phyloP scores from a whole-genome alignment of 768 basidiomycete genomes.

The Cystobasidium tubakii region DNA sequence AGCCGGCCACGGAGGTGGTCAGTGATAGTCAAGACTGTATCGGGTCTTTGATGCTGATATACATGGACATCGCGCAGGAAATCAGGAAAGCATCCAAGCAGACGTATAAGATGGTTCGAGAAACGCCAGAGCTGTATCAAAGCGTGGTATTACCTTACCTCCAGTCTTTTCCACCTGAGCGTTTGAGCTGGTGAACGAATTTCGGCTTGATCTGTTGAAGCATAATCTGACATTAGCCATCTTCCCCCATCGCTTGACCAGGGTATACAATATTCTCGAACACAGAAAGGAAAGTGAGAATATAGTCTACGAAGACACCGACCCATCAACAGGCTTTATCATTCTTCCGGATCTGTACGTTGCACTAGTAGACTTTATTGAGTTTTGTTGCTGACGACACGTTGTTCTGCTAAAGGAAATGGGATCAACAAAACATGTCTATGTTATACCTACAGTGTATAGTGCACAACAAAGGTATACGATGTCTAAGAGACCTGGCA shows the following conservation, averaged over 20 bases:
- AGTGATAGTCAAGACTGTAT: slow-evolving; percentile 13
- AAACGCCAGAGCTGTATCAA: slow-evolving; percentile 73
- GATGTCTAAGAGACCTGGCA: slow-evolving; percentile 69
- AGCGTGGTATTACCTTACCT: slow-evolving; percentile 73
- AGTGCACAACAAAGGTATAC: slow-evolving; percentile 59
- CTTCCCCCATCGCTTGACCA: too few species aligned
- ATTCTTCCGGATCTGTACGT: slow-evolving; percentile 76
- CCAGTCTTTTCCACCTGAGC: slow-evolving; percentile 61
- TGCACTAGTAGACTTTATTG: too few species aligned
- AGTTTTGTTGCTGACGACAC: too few species aligned
- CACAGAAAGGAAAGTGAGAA: slow-evolving; percentile 70
- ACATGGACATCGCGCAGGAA: slow-evolving; percentile 54
- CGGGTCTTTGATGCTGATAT: too few species aligned
- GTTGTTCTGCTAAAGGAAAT: slow-evolving; percentile 55
- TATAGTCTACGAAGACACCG: slow-evolving; percentile 59
- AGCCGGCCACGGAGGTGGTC: slow-evolving; percentile 68
- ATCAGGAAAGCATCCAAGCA: slow-evolving; percentile 77
- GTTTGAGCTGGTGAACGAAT: slow-evolving; percentile 33
- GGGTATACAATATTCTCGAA: slow-evolving; percentile 78
- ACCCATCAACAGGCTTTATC: slow-evolving; percentile 59
- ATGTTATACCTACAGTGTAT: slow-evolving; percentile 83
- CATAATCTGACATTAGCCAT: too few species aligned
- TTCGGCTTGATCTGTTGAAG: too few species aligned
- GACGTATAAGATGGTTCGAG: slow-evolving; percentile 63
- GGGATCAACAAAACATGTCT: slow-evolving; percentile 71